Evolutionary conservation across 2,329 filamentous ascomycete species (phyloP), one percentile per base, ranked within the genome.

Genomic region (Dendryphion nanum): DNA sequence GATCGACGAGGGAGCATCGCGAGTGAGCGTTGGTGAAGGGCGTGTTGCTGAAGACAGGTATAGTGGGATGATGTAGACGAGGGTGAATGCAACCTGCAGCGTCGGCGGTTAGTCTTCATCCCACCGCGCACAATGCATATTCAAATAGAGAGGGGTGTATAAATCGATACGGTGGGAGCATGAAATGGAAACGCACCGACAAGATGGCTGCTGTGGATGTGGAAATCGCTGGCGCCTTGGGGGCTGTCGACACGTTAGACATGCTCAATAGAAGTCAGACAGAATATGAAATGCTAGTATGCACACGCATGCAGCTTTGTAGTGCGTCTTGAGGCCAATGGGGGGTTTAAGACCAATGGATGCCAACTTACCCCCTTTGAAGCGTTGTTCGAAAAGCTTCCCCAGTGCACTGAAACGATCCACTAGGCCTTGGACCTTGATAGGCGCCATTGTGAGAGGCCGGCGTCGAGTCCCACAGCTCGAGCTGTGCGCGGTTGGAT

Each of bases 1-100:
- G 69, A 98, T 97, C 35, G 94, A 89, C 8, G 85, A 84, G 7
- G 90, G 89, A 18, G 88, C 85, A 78, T 97, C 90, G 59, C 93
- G 83, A 44, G 86, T 87, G 18, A 94, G 78, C 38, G 77, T 80
- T 18, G 81, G 77, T 6, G 88, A 93, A 5, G 90, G 89, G 36
- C 90, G 81, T 4, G 91, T 94, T 15, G 81, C 77, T 4, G 81
- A 67, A 15, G 85, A 93, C 47, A 91, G 74, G 72, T 98, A 96
- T 67, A 97, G 89, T 17, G 93, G 91, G 3, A 86, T 72, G 54
- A 98, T 87, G 70, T 97, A 98, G 70, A 89, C 70, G 52, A 89
- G 66, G n/a, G 89, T 95, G 68, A 94, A 95, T 45, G 83, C 67
- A 45, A 90, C 70, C 87, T 86, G 44, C 30, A 48, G 31, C 36